Evolutionary conservation across 768 basidiomycete genomes (phyloP).

Genomic region (Rhizopogon sp.): DNA sequence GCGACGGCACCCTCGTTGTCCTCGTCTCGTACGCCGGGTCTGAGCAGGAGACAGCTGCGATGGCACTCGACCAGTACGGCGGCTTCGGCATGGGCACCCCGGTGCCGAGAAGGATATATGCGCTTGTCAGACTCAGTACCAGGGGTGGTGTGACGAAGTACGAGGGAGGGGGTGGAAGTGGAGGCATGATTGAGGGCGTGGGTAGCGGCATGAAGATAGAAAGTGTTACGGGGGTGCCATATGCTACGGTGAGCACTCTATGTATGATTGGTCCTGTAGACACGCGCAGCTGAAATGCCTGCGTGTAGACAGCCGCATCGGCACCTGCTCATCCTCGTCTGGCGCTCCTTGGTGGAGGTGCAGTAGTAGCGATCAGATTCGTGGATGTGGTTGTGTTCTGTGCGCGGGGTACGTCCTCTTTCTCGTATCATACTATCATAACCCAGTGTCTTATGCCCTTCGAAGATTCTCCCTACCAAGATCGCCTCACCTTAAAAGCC

Average conservation of each 20-base stretch:
- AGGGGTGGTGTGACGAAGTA: constrained; percentile 19
- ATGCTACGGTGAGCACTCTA: constrained; percentile 52
- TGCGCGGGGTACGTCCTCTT: constrained; percentile 45
- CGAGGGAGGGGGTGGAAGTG: constrained; percentile 20
- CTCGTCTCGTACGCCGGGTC: constrained; percentile 58
- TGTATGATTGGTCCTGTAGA: neutral
- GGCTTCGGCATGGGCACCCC: constrained; percentile 32
- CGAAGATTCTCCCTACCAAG: constrained; percentile 64
- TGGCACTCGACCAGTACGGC: constrained; percentile 28
- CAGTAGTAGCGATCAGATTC: constrained; percentile 60
- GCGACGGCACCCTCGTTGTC: constrained; percentile 52
- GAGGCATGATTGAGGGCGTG: constrained; percentile 9
- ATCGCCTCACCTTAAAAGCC: constrained; percentile 69
- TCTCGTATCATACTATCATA: neutral
- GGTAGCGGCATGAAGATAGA: constrained; percentile 39
- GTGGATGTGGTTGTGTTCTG: constrained; percentile 74
- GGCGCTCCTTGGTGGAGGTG: constrained; percentile 54
- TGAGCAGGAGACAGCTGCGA: constrained; percentile 36
- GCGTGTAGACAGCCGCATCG: constrained; percentile 52
- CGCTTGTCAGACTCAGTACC: constrained; percentile 46
- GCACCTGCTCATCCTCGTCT: constrained; percentile 72
- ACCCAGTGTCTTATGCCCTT: neutral
- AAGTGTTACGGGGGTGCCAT: constrained; percentile 58
- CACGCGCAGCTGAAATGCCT: neutral
- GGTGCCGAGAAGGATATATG: constrained; percentile 58